Percentiles rank a stretch among this genome's conserved stretches.
These are phyloP conservation scores for Nematodospora anomalae DNA, from an alignment of 1,139 yeast species.

Conservation along the genomic window DNA sequence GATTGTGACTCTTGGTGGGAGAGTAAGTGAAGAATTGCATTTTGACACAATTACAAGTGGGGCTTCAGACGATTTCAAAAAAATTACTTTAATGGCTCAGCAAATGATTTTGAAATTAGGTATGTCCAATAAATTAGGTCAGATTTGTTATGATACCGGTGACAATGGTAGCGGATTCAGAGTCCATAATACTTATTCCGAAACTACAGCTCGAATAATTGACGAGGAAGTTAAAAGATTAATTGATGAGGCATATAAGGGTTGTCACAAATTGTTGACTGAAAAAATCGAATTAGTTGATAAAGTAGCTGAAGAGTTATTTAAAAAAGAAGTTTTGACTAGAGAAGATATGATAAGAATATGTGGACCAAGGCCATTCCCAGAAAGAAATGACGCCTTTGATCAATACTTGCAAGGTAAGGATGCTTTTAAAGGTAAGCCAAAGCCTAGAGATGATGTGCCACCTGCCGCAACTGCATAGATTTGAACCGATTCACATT, in stretches of 20 bases:
- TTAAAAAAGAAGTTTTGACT: conserved; percentile 69
- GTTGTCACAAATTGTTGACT: conserved; percentile 54
- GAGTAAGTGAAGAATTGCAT: conserved; percentile 77
- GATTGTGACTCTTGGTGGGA: conserved; percentile 81
- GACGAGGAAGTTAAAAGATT: conserved; percentile 67
- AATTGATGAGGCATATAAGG: conserved; percentile 51
- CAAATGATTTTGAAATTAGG: conserved; percentile 76
- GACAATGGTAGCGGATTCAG: conserved; percentile 49
- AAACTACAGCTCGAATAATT: conserved; percentile 62
- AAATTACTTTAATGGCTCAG: conserved; percentile 75
- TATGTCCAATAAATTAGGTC: conserved; percentile 71
- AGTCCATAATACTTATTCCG: conserved; percentile 69
- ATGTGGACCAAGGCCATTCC: conserved; percentile 74
- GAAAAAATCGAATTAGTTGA: conserved; percentile 65
- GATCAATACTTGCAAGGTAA: conserved; percentile 66
- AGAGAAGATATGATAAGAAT: conserved; percentile 78
- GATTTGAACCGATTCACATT: neutral
- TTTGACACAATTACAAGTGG: conserved; percentile 80
- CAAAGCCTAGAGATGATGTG: conserved; percentile 15
- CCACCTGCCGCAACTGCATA: conserved; percentile 1
- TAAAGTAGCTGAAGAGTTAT: conserved; percentile 66
- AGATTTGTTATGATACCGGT: conserved; percentile 51
- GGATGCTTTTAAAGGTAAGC: conserved; percentile 35
- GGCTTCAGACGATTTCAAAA: conserved; percentile 79
- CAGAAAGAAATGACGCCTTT: conserved; percentile 77